These are phyloP conservation scores for Fraxinus greggii DNA, from an alignment of 305 asterid species.

Conservation along the genomic window DNA sequence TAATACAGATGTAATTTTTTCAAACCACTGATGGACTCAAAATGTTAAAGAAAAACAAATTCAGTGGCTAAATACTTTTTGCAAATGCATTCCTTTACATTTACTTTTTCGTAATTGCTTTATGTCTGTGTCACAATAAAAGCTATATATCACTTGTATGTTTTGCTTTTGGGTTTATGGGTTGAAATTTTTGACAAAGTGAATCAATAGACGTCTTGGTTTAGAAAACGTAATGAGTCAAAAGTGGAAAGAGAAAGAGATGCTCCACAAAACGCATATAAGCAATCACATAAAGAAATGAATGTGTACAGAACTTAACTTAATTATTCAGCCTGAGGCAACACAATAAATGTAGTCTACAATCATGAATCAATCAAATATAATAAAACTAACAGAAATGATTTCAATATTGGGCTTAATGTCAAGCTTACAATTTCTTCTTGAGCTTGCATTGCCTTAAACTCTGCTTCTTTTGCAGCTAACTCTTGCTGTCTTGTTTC, in stretches of 20 bases:
- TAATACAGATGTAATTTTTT: neutral
- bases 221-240: neutral
- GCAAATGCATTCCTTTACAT: neutral
- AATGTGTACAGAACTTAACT: neutral
- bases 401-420: neutral
- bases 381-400: neutral
- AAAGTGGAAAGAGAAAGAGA: neutral
- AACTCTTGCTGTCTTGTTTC: constrained; percentile 76
- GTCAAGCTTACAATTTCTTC: constrained; percentile 72
- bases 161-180: constrained; percentile 1
- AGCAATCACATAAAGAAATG: neutral
- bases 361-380: neutral
- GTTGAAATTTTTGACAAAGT: neutral
- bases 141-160: neutral
- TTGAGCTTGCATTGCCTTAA: constrained; percentile 80
- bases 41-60: neutral
- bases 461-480: constrained; percentile 61
- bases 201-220: neutral
- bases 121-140: neutral
- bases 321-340: neutral
- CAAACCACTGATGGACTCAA: neutral
- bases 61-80: neutral
- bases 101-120: neutral
- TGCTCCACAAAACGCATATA: neutral
- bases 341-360: neutral